These are phyloP conservation scores for Cyclanthera cordifolia DNA, from an alignment of 306 rosid species.

Conservation along the genomic window DNA sequence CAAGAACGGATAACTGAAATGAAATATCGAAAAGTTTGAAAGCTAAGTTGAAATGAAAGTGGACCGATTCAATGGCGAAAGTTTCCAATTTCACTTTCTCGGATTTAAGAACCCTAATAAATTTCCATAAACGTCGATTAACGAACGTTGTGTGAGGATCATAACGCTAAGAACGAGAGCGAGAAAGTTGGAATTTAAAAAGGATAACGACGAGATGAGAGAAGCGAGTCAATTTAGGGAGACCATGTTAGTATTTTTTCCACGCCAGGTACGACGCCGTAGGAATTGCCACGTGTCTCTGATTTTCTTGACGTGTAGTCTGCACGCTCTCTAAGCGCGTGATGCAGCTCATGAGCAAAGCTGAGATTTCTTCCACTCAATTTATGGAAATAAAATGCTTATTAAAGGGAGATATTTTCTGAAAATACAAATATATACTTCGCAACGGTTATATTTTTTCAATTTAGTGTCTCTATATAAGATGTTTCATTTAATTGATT, in stretches of 20 bases:
- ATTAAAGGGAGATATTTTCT: background rate
- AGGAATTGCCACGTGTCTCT: conserved; percentile 1
- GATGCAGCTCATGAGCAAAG: background rate
- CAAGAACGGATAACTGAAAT: background rate
- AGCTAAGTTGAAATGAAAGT: background rate
- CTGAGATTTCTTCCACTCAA: background rate
- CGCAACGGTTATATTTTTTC: too few relatives aligned
- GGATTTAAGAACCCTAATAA: conserved; percentile 3
- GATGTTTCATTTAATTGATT: too few relatives aligned
- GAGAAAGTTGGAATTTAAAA: background rate
- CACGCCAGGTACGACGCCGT: background rate
- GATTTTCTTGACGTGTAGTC: background rate
- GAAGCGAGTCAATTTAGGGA: background rate
- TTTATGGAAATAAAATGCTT: background rate
- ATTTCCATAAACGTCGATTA: background rate
- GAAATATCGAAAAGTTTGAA: background rate
- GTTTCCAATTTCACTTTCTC: background rate
- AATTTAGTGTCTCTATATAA: too few relatives aligned
- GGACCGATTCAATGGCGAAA: background rate
- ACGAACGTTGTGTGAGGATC: background rate
- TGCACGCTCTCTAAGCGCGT: conserved; percentile 9
- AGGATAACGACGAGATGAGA: background rate
- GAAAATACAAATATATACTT: too few relatives aligned
- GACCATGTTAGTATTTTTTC: background rate
- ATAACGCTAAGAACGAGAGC: background rate